These are phyloP conservation scores for Tolypocladium cylindrosporum DNA, from an alignment of 2,329 filamentous ascomycete species.

Conservation along the genomic window DNA sequence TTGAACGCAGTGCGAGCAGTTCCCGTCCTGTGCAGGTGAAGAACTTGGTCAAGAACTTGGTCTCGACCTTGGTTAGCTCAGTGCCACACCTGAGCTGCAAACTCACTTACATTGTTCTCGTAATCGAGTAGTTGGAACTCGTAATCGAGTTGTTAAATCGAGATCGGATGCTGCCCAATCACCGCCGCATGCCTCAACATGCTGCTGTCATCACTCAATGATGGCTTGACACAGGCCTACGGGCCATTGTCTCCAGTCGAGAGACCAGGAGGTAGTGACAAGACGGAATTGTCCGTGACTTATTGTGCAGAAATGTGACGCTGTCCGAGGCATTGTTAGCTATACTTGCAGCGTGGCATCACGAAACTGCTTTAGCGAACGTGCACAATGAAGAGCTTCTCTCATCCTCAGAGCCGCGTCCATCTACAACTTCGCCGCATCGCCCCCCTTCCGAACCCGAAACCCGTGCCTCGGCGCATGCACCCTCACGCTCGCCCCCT, in stretches of 20 bases:
- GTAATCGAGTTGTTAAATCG: not conserved
- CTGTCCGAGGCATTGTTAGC: not conserved
- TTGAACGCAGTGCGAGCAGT: not conserved
- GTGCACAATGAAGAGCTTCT: not conserved
- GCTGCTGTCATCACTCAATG: not conserved
- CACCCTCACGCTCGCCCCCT: slow-evolving; percentile 35
- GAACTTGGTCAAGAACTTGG: not conserved
- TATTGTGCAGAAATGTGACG: not conserved
- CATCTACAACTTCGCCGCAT: not conserved
- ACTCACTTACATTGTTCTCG: not conserved
- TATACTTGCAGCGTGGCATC: not conserved
- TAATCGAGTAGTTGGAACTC: not conserved
- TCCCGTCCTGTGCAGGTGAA: too few species aligned
- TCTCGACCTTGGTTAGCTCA: not conserved
- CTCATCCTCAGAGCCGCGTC: not conserved
- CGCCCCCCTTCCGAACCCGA: slow-evolving; percentile 26
- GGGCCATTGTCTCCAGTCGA: not conserved
- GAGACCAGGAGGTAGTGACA: not conserved
- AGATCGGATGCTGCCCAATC: not conserved
- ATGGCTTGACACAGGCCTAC: not conserved
- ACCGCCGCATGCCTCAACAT: not conserved
- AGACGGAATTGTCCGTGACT: too few species aligned
- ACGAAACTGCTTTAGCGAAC: not conserved
- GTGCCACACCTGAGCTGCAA: not conserved
- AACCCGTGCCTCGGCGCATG: slow-evolving; percentile 55